Conservation (phyloP, 495 filamentous ascomycete genomes). For the Talaromyces ruber region DNA sequence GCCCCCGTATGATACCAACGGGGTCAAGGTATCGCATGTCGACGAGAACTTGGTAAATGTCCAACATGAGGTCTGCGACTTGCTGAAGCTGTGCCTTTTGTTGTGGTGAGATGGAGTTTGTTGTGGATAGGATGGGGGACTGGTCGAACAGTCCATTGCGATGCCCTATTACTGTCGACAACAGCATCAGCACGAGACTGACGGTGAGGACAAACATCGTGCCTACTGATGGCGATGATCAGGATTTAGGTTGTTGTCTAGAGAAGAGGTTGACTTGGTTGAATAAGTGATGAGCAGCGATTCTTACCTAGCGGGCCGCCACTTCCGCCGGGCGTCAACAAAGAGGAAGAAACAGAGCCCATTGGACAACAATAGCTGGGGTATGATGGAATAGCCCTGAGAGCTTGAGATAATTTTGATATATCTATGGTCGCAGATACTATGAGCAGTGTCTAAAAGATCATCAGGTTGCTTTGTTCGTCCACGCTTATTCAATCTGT, state of each 20-base stretch:
- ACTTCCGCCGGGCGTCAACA: not conserved
- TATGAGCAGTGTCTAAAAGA: too few relatives aligned
- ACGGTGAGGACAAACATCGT: not conserved
- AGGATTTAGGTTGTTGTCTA: not conserved
- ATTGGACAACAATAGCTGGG: not conserved
- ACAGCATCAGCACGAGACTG: not conserved
- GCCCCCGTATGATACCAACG: constrained; percentile 3
- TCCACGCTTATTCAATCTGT: too few relatives aligned
- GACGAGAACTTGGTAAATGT: not conserved
- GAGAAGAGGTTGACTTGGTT: not conserved
- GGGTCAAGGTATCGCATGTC: constrained; percentile 1
- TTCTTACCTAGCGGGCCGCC: not conserved
- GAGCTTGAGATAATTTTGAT: too few relatives aligned
- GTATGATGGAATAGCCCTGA: too few relatives aligned
- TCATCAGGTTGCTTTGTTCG: too few relatives aligned
- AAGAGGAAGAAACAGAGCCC: not conserved
- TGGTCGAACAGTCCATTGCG: not conserved
- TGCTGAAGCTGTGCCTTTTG: constrained; percentile 1
- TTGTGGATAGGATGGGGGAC: not conserved
- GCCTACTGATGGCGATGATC: not conserved
- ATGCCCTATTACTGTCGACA: not conserved
- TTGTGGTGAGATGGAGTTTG: not conserved
- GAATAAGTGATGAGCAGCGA: not conserved
- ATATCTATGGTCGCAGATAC: not conserved
- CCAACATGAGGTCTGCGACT: constrained; percentile 3